These are phyloP conservation scores for Paraconiothyrium sp. DNA, from an alignment of 2,329 filamentous ascomycete genomes.

Conservation along the genomic window DNA sequence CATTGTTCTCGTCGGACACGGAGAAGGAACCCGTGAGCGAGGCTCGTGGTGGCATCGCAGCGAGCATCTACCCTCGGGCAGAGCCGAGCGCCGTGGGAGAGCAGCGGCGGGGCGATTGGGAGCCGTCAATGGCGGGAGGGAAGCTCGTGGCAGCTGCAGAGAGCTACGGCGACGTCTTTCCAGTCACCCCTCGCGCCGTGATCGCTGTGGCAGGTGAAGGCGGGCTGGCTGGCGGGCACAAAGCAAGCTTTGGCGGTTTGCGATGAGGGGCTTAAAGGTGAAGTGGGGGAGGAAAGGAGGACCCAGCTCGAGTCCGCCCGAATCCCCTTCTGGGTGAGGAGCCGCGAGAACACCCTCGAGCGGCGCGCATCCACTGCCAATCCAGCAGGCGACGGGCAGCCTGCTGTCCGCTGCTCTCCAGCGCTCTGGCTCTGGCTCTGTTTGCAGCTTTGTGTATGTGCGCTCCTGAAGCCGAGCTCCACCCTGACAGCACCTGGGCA, in stretches of 20 bases:
- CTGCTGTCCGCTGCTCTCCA: not conserved
- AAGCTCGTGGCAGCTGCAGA: slow-evolving; percentile 22
- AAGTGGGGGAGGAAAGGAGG: slow-evolving; percentile 7
- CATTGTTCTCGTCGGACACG: slow-evolving; percentile 89
- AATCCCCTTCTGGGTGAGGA: slow-evolving; percentile 1
- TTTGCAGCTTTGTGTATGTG: too few relatives aligned
- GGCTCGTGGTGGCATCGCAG: slow-evolving; percentile 86
- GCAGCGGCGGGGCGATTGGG: slow-evolving; percentile 11
- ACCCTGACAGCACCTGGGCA: not conserved
- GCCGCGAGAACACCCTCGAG: not conserved
- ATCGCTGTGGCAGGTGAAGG: slow-evolving; percentile 8
- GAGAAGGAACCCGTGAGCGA: slow-evolving; percentile 90
- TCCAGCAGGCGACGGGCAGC: not conserved
- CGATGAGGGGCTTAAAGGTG: slow-evolving; percentile 21
- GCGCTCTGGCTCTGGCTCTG: not conserved
- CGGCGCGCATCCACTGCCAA: not conserved
- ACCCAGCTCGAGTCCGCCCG: slow-evolving; percentile 4
- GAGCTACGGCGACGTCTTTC: slow-evolving; percentile 17
- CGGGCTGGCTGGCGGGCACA: slow-evolving; percentile 17
- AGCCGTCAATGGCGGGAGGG: slow-evolving; percentile 23
- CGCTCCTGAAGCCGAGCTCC: too few relatives aligned
- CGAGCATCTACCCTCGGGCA: slow-evolving; percentile 50
- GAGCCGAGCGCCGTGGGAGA: slow-evolving; percentile 24
- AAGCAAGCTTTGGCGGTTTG: slow-evolving; percentile 29
- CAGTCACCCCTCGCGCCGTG: not conserved